Evolutionary conservation across 768 basidiomycete species (phyloP).

Genomic region (Hypsizygus marmoreus): DNA sequence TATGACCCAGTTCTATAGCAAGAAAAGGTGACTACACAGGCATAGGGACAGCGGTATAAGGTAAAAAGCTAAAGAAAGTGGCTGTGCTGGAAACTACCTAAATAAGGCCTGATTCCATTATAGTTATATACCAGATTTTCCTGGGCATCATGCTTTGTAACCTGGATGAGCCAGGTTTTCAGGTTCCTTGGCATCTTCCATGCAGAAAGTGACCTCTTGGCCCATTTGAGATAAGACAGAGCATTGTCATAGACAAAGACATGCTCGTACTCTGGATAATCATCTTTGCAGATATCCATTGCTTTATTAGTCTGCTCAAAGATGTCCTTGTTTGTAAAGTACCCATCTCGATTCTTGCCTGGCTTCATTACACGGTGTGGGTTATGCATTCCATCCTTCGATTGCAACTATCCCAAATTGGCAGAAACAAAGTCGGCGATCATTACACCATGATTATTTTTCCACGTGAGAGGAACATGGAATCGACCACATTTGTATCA

Average conservation of each 20-base stretch:
- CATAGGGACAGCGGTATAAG: too few species aligned
- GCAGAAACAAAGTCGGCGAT: slow-evolving; percentile 35
- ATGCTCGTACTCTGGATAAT: slow-evolving; percentile 24
- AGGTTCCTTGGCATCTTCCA: slow-evolving; percentile 5
- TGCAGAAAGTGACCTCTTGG: slow-evolving; percentile 3
- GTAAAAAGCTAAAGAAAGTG: too few species aligned
- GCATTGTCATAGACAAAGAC: slow-evolving; percentile 26
- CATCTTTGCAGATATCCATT: slow-evolving; percentile 24
- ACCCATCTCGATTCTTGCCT: slow-evolving; percentile 27
- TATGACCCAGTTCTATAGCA: too few species aligned
- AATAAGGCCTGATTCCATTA: neutral
- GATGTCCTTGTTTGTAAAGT: slow-evolving; percentile 28
- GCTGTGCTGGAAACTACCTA: too few species aligned
- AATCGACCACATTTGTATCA: too few species aligned
- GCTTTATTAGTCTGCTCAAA: slow-evolving; percentile 20
- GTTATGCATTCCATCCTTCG: slow-evolving; percentile 18
- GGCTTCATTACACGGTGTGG: slow-evolving; percentile 22
- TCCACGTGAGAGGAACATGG: too few species aligned
- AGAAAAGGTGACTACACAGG: too few species aligned
- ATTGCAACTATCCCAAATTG: slow-evolving; percentile 28
- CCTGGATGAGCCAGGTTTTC: neutral
- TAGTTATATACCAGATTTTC: neutral
- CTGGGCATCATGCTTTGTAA: neutral
- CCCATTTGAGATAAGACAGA: slow-evolving; percentile 23
- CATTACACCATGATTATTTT: too few species aligned